These are phyloP conservation scores for Crucihimalaya himalaica DNA, from an alignment of 345 rosid genomes.

Conservation along the genomic window DNA sequence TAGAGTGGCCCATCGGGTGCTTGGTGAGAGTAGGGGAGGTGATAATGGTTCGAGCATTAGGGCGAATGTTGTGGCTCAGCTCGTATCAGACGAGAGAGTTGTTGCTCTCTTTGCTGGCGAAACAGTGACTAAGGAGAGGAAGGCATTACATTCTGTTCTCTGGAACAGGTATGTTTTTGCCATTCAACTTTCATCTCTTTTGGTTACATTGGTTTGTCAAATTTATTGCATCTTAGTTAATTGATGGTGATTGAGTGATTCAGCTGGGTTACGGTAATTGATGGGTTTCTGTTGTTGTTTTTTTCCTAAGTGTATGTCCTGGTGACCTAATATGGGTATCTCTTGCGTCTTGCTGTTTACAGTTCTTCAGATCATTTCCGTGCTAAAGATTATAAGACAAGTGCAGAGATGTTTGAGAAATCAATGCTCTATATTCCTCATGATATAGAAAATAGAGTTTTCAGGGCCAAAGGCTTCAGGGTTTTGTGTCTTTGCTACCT, in stretches of 20 bases:
- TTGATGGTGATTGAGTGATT: neutral
- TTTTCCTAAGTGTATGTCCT: neutral
- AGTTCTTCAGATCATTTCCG: slow-evolving; percentile 82
- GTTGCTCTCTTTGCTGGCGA: slow-evolving; percentile 69
- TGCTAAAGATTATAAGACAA: slow-evolving; percentile 70
- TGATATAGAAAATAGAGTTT: slow-evolving; percentile 63
- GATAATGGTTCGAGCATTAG: slow-evolving; percentile 56
- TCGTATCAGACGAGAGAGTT: slow-evolving; percentile 85
- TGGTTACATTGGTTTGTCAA: neutral
- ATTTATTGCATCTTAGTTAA: slow-evolving; percentile 1
- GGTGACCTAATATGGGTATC: slow-evolving; percentile 20
- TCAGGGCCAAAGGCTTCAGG: slow-evolving; percentile 92
- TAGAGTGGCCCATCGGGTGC: slow-evolving; percentile 67
- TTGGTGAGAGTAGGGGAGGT: slow-evolving; percentile 59
- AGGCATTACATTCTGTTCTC: slow-evolving; percentile 79
- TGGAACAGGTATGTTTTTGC: slow-evolving; percentile 72
- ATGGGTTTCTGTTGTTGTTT: slow-evolving; percentile 12
- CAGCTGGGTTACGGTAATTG: neutral
- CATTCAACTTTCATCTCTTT: neutral
- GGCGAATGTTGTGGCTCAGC: slow-evolving; percentile 69
- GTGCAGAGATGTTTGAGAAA: slow-evolving; percentile 92
- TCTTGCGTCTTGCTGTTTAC: slow-evolving; percentile 40
- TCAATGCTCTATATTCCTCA: slow-evolving; percentile 86
- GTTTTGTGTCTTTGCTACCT: slow-evolving; percentile 92
- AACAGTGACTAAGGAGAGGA: slow-evolving; percentile 61